Evolutionary conservation across 2,329 filamentous ascomycete species (phyloP).

Genomic region (Xylariaceae sp.): DNA sequence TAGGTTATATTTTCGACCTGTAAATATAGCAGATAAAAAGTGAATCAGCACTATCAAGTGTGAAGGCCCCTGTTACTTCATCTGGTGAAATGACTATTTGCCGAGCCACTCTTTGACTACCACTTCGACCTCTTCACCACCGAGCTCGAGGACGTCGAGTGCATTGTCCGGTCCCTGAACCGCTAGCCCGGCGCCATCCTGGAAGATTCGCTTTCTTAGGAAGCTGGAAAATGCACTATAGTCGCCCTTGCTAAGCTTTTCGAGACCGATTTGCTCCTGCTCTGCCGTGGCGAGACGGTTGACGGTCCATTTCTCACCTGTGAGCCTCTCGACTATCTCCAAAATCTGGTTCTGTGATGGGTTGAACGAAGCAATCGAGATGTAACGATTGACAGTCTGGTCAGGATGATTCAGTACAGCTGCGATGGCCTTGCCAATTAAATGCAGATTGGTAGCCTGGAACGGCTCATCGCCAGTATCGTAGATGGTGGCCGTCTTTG

Average conservation of each 20-base stretch:
- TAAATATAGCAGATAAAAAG: conserved; percentile 5
- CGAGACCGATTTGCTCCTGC: conserved; percentile 46
- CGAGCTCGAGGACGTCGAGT: conserved; percentile 33
- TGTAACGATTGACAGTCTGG: conserved; percentile 62
- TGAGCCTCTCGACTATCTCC: conserved; percentile 56
- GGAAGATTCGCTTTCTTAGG: conserved; percentile 31
- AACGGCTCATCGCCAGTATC: conserved; percentile 62
- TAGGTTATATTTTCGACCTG: neutral
- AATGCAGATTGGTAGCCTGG: conserved; percentile 55
- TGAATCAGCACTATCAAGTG: neutral
- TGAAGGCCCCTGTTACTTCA: too few relatives aligned
- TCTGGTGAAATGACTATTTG: too few relatives aligned
- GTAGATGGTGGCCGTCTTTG: conserved; percentile 58
- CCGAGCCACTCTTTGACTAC: conserved; percentile 33
- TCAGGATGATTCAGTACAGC: conserved; percentile 54
- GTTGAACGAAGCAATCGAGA: conserved; percentile 63
- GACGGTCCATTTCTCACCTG: conserved; percentile 57
- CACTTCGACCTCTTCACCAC: conserved; percentile 35
- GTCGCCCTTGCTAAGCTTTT: conserved; percentile 50
- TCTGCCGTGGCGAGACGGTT: conserved; percentile 44
- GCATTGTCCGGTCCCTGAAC: conserved; percentile 32
- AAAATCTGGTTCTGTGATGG: conserved; percentile 65
- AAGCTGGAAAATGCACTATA: conserved; percentile 41
- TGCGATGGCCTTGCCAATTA: conserved; percentile 58
- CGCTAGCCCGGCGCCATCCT: conserved; percentile 35